Base-by-base conservation (phyloP, 140 eudicot species). In the Oenanthe javanica region DNA sequence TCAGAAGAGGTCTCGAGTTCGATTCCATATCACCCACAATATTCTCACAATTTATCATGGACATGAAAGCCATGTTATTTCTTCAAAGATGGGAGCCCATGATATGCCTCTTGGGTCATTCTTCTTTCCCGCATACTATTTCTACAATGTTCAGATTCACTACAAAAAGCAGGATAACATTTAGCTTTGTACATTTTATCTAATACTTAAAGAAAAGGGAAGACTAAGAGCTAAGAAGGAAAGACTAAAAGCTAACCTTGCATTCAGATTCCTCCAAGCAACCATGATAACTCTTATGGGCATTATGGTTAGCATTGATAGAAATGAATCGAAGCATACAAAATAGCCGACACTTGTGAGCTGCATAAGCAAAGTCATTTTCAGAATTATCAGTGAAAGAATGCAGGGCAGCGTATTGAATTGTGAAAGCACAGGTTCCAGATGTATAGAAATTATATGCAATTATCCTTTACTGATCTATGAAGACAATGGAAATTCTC, bases 301-400 rank as follows among this genome's bases (percentile, higher is more conserved):
- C 96, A 94, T 94, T 87, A 94, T 86, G 52, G 98, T 94, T 43
- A 94, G 82, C 74, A 94, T 77, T 79, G 98, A 92, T 38, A 94
- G 86, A 80, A 92, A 94, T 25, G 97, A 90, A 86, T 94, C 96
- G 84, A 94, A 55, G 88, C 98, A 94, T 59, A 94, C 97, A 86
- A 92, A 92, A 82, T 86, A 86, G 78, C 98, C 98, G 31, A 94
- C 90, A 79, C 87, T 86, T 77, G 92, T 92, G 80, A 94, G 92
- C 98, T 94, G 95, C 89, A 92, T 83, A 82, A 84, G 48, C 40
- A 79, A 38, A 72, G 57, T 66, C 76, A 79, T 75, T 12, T 18
- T 50, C 77, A 61, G 55, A 45, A 71, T 40, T 78, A 48, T 27
- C 48, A 23, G 31, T 15, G 23, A 21, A 25, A 55, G 47, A 47